phyloP scores from a whole-genome alignment of 169 alveolate species.

The Amoebophrya sp. region DNA sequence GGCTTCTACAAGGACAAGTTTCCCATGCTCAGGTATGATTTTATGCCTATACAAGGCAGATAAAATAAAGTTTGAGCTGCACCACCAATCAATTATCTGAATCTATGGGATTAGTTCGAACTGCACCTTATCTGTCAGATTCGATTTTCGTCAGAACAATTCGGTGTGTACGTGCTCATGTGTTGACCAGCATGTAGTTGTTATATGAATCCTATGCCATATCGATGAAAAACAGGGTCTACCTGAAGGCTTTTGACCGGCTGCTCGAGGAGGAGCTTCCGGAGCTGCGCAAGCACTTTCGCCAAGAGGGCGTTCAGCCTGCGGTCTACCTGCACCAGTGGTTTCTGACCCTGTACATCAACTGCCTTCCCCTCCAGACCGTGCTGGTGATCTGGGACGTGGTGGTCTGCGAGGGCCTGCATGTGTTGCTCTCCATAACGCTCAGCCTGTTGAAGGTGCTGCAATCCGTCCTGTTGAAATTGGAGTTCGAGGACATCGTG shows the following conservation, averaged over 20 bases:
- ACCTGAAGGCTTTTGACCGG: slow-evolving; percentile 43
- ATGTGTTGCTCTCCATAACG: neutral
- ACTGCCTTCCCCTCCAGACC: slow-evolving; percentile 51
- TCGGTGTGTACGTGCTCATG: too few species aligned
- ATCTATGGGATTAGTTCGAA: too few species aligned
- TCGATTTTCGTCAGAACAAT: too few species aligned
- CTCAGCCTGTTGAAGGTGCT: slow-evolving; percentile 27
- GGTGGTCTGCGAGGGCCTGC: slow-evolving; percentile 37
- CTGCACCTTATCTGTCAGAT: too few species aligned
- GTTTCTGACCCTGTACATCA: slow-evolving; percentile 48
- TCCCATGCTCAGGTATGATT: slow-evolving; percentile 48
- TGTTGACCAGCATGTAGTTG: too few species aligned
- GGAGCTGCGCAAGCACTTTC: slow-evolving; percentile 50
- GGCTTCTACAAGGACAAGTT: slow-evolving; percentile 52
- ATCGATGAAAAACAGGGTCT: neutral
- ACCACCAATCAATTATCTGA: too few species aligned
- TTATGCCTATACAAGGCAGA: too few species aligned
- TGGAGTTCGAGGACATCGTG: slow-evolving; percentile 38
- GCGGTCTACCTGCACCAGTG: slow-evolving; percentile 52
- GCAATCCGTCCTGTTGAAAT: neutral
- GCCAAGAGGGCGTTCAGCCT: slow-evolving; percentile 49
- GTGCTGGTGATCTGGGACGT: slow-evolving; percentile 50
- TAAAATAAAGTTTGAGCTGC: too few species aligned
- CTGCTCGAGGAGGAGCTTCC: slow-evolving; percentile 46
- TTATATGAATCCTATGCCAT: too few species aligned